These are phyloP conservation scores for Starmera pachycereana DNA, from an alignment of 805 yeast species.

Conservation along the genomic window DNA sequence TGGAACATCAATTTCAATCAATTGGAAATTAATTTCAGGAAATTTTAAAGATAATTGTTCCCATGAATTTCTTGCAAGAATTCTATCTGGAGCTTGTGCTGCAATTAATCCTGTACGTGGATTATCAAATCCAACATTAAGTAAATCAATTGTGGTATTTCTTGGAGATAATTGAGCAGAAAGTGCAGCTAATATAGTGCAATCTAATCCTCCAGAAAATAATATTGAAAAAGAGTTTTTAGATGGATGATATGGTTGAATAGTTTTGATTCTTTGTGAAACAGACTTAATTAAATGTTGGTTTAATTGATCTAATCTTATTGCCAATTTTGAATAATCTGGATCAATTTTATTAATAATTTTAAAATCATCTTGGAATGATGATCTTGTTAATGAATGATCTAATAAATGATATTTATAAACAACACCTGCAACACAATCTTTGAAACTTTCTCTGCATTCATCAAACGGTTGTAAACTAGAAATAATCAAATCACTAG, in stretches of 20 bases:
- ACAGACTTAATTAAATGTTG: conserved; percentile 29
- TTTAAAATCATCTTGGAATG: conserved; percentile 5
- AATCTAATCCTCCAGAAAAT: conserved; percentile 94
- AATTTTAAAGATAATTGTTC: conserved; percentile 33
- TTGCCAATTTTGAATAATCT: conserved; percentile 3
- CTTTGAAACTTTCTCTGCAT: conserved; percentile 26
- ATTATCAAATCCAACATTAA: conserved; percentile 90
- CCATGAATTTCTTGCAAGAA: conserved; percentile 60
- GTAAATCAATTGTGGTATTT: conserved; percentile 46
- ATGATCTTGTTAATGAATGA: conserved; percentile 9
- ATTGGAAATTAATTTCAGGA: conserved; percentile 28
- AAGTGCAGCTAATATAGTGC: conserved; percentile 66
- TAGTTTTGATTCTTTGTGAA: conserved; percentile 41
- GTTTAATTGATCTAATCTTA: conserved; percentile 16
- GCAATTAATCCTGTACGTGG: conserved; percentile 60
- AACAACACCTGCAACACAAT: conserved; percentile 46
- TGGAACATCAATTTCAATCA: conserved; percentile 66
- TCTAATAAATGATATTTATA: conserved; percentile 29
- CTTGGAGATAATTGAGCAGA: conserved; percentile 23
- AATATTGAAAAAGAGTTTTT: conserved; percentile 43
- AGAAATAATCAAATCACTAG: conserved; percentile 32
- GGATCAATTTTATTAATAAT: conserved; percentile 16
- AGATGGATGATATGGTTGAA: conserved; percentile 40
- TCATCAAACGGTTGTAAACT: conserved; percentile 36
- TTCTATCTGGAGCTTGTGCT: conserved; percentile 75